Evolutionary conservation across 108 stramenopile species (phyloP).

Genomic region (Nannochloropsis gaditana): DNA sequence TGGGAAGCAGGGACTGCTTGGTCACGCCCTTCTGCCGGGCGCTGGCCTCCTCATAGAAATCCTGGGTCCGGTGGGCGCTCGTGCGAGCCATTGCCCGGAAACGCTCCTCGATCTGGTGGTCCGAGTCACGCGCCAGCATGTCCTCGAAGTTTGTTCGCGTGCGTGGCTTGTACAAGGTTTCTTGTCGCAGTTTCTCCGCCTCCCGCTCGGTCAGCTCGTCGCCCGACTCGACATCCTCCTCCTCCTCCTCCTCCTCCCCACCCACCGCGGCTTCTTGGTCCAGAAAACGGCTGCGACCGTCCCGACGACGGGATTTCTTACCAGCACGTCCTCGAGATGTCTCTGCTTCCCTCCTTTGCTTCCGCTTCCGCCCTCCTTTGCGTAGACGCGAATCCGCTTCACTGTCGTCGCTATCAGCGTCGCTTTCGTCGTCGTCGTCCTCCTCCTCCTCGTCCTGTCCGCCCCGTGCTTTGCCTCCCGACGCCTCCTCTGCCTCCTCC

Average conservation of each 20-base stretch:
- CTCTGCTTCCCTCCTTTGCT: not conserved
- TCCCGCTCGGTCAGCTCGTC: constrained; percentile 11
- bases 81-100: not conserved
- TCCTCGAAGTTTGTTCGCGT: not conserved
- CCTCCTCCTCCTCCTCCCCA: constrained; percentile 5
- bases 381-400: not conserved
- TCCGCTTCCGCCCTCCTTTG: not conserved
- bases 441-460: not conserved
- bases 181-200: not conserved
- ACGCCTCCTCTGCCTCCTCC: not conserved
- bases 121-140: not conserved
- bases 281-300: constrained; percentile 14
- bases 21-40: constrained; percentile 62
- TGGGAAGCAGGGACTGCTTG: constrained; percentile 78
- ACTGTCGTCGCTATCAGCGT: constrained; percentile 6
- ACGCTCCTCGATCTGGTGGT: constrained; percentile 6
- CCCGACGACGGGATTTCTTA: constrained; percentile 5
- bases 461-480: not conserved
- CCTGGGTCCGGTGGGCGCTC: constrained; percentile 2
- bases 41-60: constrained; percentile 50
- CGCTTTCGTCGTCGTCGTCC: not conserved
- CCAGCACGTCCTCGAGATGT: not conserved
- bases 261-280: constrained; percentile 6
- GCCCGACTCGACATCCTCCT: not conserved
- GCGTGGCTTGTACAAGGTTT: not conserved